phyloP scores from a whole-genome alignment of 305 asterid genomes.

The Fraxinus baroniana region DNA sequence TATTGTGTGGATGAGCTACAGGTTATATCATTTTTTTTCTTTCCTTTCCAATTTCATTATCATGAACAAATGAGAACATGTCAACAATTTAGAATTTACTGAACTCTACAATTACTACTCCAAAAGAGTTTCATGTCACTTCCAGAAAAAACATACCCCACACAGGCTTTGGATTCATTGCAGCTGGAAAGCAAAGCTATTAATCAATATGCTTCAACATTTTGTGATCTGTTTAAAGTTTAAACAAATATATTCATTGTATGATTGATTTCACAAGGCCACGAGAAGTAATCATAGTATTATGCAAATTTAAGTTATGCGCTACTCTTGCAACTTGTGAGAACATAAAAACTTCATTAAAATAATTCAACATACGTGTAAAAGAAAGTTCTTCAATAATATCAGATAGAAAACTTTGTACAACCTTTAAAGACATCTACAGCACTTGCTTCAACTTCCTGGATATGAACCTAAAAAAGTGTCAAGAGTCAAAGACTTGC shows the following conservation, averaged over 20 bases:
- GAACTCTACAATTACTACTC: background rate
- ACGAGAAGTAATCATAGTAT: background rate
- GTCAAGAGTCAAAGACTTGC: conserved; percentile 27
- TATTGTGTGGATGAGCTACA: background rate
- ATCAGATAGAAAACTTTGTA: conserved; percentile 8
- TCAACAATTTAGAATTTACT: background rate
- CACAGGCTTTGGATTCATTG: background rate
- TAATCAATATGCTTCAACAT: background rate
- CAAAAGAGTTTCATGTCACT: background rate
- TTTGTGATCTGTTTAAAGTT: background rate
- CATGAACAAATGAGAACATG: background rate
- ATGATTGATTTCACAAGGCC: background rate
- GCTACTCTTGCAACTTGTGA: background rate
- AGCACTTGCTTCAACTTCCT: conserved; percentile 67
- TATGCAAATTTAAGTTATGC: conserved; percentile 5
- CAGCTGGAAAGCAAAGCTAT: background rate
- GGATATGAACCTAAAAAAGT: conserved; percentile 75
- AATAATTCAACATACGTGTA: background rate
- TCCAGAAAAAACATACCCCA: background rate
- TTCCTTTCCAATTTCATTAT: background rate
- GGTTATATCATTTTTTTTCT: background rate
- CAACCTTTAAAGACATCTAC: conserved; percentile 70
- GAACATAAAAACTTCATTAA: background rate
- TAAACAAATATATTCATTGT: background rate
- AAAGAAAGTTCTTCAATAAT: conserved; percentile 22